Evolutionary conservation across 1,284 basidiomycete species (phyloP).

Genomic region (Chondrostereum purpureum): DNA sequence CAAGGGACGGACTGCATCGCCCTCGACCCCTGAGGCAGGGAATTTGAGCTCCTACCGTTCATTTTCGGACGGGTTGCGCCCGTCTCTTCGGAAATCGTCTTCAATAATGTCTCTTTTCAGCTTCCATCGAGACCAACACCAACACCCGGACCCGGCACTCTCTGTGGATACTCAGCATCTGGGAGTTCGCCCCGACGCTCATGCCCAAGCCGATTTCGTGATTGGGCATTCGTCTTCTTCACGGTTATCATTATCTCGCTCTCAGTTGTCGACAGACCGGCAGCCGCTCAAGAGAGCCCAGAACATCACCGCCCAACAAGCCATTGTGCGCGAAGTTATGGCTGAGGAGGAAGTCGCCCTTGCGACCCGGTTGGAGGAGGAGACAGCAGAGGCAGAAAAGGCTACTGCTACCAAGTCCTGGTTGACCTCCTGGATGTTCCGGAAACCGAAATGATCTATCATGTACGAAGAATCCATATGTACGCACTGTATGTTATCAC

Average conservation of each 20-base stretch:
- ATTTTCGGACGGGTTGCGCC: slow-evolving; percentile 24
- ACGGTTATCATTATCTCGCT: too few relatives aligned
- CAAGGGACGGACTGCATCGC: background rate
- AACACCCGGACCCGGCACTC: slow-evolving; percentile 23
- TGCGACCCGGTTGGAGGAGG: slow-evolving; percentile 45
- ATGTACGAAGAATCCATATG: background rate
- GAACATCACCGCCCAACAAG: slow-evolving; percentile 48
- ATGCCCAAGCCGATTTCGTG: slow-evolving; percentile 34
- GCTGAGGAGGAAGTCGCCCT: slow-evolving; percentile 57
- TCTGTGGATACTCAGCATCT: slow-evolving; percentile 8
- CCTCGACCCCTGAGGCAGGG: background rate
- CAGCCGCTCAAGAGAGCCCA: slow-evolving; percentile 24
- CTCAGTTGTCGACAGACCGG: slow-evolving; percentile 16
- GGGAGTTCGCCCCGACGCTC: slow-evolving; percentile 32
- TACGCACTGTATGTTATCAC: background rate
- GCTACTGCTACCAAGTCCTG: slow-evolving; percentile 42
- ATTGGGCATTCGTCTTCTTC: slow-evolving; percentile 31
- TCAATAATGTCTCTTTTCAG: slow-evolving; percentile 34
- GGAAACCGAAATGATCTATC: background rate
- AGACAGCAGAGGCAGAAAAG: slow-evolving; percentile 45
- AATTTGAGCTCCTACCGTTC: slow-evolving; percentile 28
- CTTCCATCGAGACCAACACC: slow-evolving; percentile 22
- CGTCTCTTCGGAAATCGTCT: slow-evolving; percentile 20
- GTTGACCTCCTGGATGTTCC: slow-evolving; percentile 60
- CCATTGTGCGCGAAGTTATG: slow-evolving; percentile 58